phyloP scores from a whole-genome alignment of 441 rosid genomes.

The Euphorbia schlechtendalii region DNA sequence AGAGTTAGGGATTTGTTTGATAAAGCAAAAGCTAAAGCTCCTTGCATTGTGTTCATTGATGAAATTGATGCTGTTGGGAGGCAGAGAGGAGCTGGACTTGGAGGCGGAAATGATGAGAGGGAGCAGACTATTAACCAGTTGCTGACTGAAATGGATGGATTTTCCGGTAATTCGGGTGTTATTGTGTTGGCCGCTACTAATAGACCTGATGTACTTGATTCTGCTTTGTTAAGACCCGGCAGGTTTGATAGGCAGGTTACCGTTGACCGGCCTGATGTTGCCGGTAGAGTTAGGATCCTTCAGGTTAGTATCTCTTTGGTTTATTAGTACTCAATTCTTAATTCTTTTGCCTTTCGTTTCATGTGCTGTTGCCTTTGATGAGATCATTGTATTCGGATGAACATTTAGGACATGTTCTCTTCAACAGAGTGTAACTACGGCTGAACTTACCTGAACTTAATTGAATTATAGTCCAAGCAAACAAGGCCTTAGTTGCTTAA shows the following conservation, averaged over 20 bases:
- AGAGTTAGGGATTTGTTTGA: conserved; percentile 81
- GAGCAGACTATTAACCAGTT: conserved; percentile 84
- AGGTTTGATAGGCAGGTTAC: conserved; percentile 86
- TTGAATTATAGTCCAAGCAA: too few relatives aligned
- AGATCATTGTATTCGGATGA: too few relatives aligned
- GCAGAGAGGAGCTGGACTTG: conserved; percentile 93
- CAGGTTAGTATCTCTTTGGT: conserved; percentile 40
- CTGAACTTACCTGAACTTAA: too few relatives aligned
- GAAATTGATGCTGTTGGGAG: conserved; percentile 89
- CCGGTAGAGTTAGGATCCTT: conserved; percentile 88
- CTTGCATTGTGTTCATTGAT: conserved; percentile 71
- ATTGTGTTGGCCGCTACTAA: conserved; percentile 85
- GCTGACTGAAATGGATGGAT: conserved; percentile 90
- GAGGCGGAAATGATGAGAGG: conserved; percentile 90
- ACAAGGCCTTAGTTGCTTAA: too few relatives aligned
- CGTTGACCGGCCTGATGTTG: conserved; percentile 88
- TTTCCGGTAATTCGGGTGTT: conserved; percentile 84
- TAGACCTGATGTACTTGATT: conserved; percentile 83
- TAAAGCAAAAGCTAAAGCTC: conserved; percentile 73
- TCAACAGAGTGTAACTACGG: too few relatives aligned
- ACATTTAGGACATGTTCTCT: too few relatives aligned
- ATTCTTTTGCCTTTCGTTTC: too few relatives aligned
- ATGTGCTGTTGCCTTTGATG: too few relatives aligned
- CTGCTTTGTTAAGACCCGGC: conserved; percentile 75
- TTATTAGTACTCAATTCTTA: not conserved